Base-by-base conservation (phyloP, 305 asterid genomes). In the Salvia sclarea region DNA sequence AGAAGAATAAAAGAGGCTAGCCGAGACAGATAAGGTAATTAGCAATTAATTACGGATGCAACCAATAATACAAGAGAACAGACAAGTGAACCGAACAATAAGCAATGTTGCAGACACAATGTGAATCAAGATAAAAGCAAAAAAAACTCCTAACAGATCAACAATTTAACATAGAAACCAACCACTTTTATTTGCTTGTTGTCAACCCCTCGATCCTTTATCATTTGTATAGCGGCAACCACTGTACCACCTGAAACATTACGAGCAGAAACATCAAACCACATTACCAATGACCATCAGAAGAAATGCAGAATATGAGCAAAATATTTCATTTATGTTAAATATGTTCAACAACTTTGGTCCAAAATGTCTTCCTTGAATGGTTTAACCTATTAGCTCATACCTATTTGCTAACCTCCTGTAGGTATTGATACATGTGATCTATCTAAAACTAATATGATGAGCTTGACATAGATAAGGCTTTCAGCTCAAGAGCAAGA, bases 131-230 rank as follows among this genome's bases (percentile, higher is more conserved):
- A 43, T 41, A 18, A 28, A 33, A 62, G 17, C 18, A 6, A 13
- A 30, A 61, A 52, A 35, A 44, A 0, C 16, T n/a, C 66, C 16
- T 50, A 49, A 53, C 41, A 70, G 56, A 71, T 20, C 1, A 45
- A 72, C 37, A 44, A 16, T 20, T 68, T 30, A 20, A 14, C 28
- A 38, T 6, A 66, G 76, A 66, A 70, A 74, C 97, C 30, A 75
- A 90, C 99, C 95, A 89, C 95, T 94, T 86, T 94, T 66, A 94
- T 88, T 71, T 84, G 88, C 61, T 87, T 82, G 81, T 80, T 86
- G 44, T 80, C 90, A 68, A 86, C 92, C 49, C 97, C 99, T 40
- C 95, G 81, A 33, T 86, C 85, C 84, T 85, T 91, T 54, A 94
- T 79, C 72, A 91, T 80, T 63, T 88, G 84, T 73, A 94, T 76